phyloP scores from a whole-genome alignment of 2,329 filamentous ascomycete genomes.

The Aspergillus transmontanensis region DNA sequence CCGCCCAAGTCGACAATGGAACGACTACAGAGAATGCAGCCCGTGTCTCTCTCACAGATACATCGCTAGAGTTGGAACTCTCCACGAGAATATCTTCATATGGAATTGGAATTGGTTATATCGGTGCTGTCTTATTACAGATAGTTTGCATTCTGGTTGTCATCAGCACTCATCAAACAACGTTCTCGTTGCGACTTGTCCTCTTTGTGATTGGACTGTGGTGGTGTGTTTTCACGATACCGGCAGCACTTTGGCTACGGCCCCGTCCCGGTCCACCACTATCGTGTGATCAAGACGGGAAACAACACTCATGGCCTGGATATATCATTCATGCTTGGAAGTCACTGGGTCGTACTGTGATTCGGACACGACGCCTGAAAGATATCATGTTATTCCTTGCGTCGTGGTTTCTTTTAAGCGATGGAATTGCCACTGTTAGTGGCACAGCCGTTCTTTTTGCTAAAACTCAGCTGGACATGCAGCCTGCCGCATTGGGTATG shows the following conservation, averaged over 20 bases:
- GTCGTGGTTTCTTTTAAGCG: conserved; percentile 93
- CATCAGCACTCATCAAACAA: conserved; percentile 71
- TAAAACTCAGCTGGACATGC: conserved; percentile 90
- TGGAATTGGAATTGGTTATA: conserved; percentile 92
- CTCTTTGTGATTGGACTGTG: conserved; percentile 84
- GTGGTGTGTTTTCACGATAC: conserved; percentile 93
- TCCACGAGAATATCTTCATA: conserved; percentile 90
- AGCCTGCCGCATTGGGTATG: conserved; percentile 80
- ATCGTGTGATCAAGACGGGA: conserved; percentile 41
- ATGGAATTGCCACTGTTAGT: conserved; percentile 91
- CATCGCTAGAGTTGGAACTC: conserved; percentile 70
- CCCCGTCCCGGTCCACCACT: conserved; percentile 86
- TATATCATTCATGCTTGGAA: conserved; percentile 86
- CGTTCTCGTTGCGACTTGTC: conserved; percentile 82
- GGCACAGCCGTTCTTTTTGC: conserved; percentile 95
- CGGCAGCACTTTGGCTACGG: conserved; percentile 82
- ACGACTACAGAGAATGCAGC: conserved; percentile 10
- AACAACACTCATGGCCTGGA: conserved; percentile 59
- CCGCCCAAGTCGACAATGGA: conserved; percentile 11
- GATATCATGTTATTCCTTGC: conserved; percentile 83
- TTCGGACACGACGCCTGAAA: conserved; percentile 71
- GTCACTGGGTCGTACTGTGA: conserved; percentile 77
- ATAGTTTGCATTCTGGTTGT: conserved; percentile 78
- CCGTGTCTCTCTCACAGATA: conserved; percentile 1
- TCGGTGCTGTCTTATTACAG: conserved; percentile 82